phyloP scores from a whole-genome alignment of 331 rosid genomes.

The Telfairia occidentalis region DNA sequence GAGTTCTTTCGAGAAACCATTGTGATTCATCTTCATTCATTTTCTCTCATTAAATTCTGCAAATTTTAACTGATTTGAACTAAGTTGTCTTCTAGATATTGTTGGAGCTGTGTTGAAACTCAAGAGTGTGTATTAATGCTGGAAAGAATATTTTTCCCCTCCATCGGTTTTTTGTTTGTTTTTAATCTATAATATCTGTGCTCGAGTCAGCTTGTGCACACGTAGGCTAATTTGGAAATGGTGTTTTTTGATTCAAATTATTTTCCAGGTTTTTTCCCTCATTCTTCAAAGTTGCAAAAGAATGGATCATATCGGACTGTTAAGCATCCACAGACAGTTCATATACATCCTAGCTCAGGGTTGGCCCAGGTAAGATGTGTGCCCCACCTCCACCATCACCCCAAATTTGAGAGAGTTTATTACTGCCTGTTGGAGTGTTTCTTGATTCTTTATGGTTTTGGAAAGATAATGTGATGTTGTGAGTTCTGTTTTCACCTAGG shows the following conservation, averaged over 20 bases:
- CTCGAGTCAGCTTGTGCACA: too few species aligned
- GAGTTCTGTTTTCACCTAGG: not conserved
- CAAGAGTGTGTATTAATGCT: not conserved
- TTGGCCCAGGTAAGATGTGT: conserved; percentile 49
- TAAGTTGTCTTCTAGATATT: not conserved
- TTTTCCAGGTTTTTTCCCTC: conserved; percentile 68
- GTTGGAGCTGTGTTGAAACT: not conserved
- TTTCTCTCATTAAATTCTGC: not conserved
- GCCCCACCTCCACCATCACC: too few species aligned
- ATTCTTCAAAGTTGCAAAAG: conserved; percentile 69
- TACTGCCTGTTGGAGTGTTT: not conserved
- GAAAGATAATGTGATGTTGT: not conserved
- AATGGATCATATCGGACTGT: conserved; percentile 72
- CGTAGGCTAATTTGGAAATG: too few species aligned
- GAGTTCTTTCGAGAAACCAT: not conserved
- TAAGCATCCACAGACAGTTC: conserved; percentile 75
- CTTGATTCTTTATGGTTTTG: not conserved
- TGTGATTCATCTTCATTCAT: not conserved
- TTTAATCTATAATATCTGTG: too few species aligned
- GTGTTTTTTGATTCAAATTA: conserved; percentile 4
- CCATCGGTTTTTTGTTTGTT: too few species aligned
- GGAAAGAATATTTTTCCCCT: conserved; percentile 3
- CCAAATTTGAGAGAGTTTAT: not conserved
- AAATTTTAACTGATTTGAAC: not conserved
- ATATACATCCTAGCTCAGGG: conserved; percentile 95